Conservation (phyloP, 1,139 yeast species). For the Blastobotrys capitulatus region DNA sequence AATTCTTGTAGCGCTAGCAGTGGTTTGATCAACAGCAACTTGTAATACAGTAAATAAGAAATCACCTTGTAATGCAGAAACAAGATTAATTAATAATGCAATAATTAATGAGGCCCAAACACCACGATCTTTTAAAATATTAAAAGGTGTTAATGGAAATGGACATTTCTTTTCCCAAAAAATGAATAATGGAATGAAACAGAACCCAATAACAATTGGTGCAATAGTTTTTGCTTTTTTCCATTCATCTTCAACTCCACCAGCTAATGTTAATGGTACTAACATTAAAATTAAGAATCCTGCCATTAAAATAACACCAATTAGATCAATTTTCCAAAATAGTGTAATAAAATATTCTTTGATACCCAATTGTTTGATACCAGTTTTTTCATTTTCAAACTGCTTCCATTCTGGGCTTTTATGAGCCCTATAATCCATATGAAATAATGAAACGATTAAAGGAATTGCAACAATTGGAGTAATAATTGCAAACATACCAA, state of each 20-base stretch:
- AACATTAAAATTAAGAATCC: slow-evolving; percentile 49
- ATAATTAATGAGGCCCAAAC: slow-evolving; percentile 57
- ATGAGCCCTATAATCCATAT: slow-evolving; percentile 51
- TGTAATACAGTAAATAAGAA: slow-evolving; percentile 57
- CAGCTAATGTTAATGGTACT: slow-evolving; percentile 51
- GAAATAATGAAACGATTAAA: slow-evolving; percentile 45
- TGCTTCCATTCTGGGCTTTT: slow-evolving; percentile 44
- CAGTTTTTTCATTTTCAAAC: slow-evolving; percentile 26
- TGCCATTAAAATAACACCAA: slow-evolving; percentile 48
- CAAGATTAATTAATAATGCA: slow-evolving; percentile 49
- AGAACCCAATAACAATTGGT: slow-evolving; percentile 59
- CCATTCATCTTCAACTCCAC: slow-evolving; percentile 49
- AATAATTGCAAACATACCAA: slow-evolving; percentile 76
- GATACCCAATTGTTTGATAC: slow-evolving; percentile 24
- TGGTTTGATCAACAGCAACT: slow-evolving; percentile 54
- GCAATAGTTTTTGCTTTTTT: slow-evolving; percentile 51
- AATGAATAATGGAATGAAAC: slow-evolving; percentile 47
- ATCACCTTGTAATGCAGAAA: slow-evolving; percentile 63
- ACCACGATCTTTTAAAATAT: slow-evolving; percentile 56
- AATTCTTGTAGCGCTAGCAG: slow-evolving; percentile 60
- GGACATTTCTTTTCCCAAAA: slow-evolving; percentile 52
- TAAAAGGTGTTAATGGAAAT: slow-evolving; percentile 53
- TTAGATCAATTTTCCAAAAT: slow-evolving; percentile 47
- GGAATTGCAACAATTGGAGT: slow-evolving; percentile 62
- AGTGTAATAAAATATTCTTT: slow-evolving; percentile 28